Percentiles rank a stretch among this genome's conserved stretches.
Evolutionary conservation across 179 eudicot genomes (phyloP).

Genomic region (Silene noctiflora): DNA sequence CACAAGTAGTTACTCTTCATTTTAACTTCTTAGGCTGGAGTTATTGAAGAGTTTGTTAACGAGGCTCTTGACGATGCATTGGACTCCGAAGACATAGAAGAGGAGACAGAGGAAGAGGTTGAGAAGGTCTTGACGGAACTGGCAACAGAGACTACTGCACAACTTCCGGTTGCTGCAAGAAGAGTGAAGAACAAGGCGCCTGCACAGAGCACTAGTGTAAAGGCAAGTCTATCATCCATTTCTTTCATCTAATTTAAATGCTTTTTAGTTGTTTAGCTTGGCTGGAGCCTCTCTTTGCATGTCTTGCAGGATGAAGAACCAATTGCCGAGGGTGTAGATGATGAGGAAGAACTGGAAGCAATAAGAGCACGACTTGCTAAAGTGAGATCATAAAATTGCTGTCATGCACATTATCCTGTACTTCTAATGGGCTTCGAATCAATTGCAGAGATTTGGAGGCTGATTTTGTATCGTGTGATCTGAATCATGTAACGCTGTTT

Average conservation of each 20-base stretch:
- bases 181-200: constrained; percentile 73
- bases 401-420: neutral
- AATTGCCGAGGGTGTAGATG: constrained; percentile 64
- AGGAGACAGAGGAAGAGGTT: constrained; percentile 90
- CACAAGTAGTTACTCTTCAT: no score
- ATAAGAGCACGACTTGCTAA: constrained; percentile 87
- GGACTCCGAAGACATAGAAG: constrained; percentile 94
- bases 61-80: constrained; percentile 75
- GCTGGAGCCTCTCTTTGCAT: neutral
- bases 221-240: constrained; percentile 12
- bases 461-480: neutral
- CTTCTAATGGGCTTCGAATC: neutral
- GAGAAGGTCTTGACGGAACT: constrained; percentile 85
- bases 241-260: neutral
- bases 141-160: constrained; percentile 94
- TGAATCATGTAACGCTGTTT: neutral
- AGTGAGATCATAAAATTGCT: constrained; percentile 56
- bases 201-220: constrained; percentile 45
- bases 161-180: constrained; percentile 80
- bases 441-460: neutral
- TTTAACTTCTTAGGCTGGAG: constrained; percentile 55
- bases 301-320: constrained; percentile 52
- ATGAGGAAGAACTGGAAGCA: constrained; percentile 87
- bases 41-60: constrained; percentile 84
- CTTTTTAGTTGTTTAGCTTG: no score